Conservation (phyloP, 2,329 filamentous ascomycete species). For the Colletotrichum liriopes region DNA sequence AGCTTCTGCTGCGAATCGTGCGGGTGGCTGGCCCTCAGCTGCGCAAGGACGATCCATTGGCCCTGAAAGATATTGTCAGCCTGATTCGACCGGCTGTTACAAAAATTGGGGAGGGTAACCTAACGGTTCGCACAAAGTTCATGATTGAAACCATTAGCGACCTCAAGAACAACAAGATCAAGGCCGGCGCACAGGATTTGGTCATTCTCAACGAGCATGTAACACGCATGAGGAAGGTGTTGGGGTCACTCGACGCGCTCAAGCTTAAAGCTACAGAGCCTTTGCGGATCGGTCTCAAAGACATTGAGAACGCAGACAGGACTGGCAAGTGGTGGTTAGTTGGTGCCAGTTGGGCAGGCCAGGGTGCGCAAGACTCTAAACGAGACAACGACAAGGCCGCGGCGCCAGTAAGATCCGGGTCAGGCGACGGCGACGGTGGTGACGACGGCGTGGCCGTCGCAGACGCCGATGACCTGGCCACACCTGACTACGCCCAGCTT, state of each 20-base stretch:
- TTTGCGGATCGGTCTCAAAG: constrained; percentile 83
- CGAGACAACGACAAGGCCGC: constrained; percentile 11
- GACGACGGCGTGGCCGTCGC: constrained; percentile 42
- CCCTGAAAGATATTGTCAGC: constrained; percentile 90
- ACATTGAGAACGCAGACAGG: constrained; percentile 87
- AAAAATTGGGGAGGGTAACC: constrained; percentile 76
- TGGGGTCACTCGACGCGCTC: constrained; percentile 81
- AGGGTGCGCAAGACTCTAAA: constrained; percentile 44
- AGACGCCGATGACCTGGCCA: constrained; percentile 61
- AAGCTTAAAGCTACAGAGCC: constrained; percentile 83
- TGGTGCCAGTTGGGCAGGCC: constrained; percentile 87
- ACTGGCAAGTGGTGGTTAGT: constrained; percentile 99
- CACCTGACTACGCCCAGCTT: constrained; percentile 80
- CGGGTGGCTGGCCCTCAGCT: constrained; percentile 86
- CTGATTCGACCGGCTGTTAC: constrained; percentile 82
- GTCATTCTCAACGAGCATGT: constrained; percentile 85
- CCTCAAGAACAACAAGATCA: constrained; percentile 93
- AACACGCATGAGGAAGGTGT: constrained; percentile 88
- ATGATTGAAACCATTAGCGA: constrained; percentile 98
- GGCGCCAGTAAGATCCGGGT: constrained; percentile 18
- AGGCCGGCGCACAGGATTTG: constrained; percentile 79
- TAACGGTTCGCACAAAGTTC: constrained; percentile 93
- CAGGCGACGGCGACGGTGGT: constrained; percentile 48
- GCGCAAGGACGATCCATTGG: constrained; percentile 88
- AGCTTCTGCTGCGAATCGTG: constrained; percentile 88